phyloP scores from a whole-genome alignment of 225 moss, liverwort and hornwort species.

The Climacium dendroides region DNA sequence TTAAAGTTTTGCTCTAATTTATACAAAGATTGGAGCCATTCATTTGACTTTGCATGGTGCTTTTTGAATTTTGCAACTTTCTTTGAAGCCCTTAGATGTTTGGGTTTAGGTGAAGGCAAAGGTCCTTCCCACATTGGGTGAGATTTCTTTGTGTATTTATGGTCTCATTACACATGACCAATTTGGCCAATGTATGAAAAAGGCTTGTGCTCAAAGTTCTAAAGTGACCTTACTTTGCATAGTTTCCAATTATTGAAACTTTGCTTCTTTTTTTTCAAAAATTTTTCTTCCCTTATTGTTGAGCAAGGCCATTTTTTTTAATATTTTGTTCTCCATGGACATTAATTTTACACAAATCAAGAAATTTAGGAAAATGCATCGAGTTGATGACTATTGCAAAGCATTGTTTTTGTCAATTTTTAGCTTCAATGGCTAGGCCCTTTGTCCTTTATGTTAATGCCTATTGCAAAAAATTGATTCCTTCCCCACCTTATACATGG shows the following conservation, averaged over 20 bases:
- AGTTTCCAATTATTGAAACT: rapidly evolving
- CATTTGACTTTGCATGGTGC: neutral
- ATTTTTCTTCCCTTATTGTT: neutral
- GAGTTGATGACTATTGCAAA: neutral
- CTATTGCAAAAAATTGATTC: rapidly evolving
- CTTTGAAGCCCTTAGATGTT: too few species aligned
- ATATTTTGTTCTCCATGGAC: too few species aligned
- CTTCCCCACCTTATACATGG: rapidly evolving
- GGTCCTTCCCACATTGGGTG: too few species aligned
- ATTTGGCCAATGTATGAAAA: too few species aligned
- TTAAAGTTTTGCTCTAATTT: neutral
- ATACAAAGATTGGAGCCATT: neutral
- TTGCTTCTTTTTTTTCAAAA: too few species aligned
- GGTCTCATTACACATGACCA: too few species aligned
- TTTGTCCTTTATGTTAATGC: neutral
- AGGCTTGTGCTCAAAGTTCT: neutral
- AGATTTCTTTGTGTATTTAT: too few species aligned
- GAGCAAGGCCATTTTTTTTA: too few species aligned
- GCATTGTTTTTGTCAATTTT: neutral
- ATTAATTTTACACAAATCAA: neutral
- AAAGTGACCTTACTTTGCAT: rapidly evolving
- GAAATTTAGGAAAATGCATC: neutral
- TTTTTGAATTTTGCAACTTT: too few species aligned
- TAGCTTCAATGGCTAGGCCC: neutral
- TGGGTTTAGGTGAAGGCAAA: too few species aligned